Base-by-base conservation (phyloP, 2,329 filamentous ascomycete genomes). In the Fusarium newnesense region DNA sequence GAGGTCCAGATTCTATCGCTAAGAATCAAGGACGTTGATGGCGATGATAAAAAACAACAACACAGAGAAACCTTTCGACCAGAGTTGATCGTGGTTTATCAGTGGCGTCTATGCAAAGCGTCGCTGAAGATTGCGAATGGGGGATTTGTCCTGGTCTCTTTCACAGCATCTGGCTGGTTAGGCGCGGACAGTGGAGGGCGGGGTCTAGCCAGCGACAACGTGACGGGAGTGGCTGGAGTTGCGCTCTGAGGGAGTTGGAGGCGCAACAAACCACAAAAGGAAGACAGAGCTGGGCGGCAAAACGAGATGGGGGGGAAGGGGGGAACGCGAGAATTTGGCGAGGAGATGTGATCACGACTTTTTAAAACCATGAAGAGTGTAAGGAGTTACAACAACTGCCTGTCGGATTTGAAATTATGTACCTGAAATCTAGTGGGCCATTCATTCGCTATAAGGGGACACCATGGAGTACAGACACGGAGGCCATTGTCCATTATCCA, bases 181-280 rank as follows among this genome's bases (percentile, higher is more conserved):
- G 73, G 76, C 76, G 75, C 67, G 67, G 74, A 74, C 69, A 54
- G 73, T 70, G 67, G 64, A 77, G 70, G 75, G 76, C 76, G 76
- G 76, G 76, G 76, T 78, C 73, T 73, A 61, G 60, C 59, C 54
- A 56, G 60, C 64, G 66, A 78, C 76, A 78, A 78, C 76, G 76
- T 77, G 76, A 78, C 70, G 65, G 70, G 76, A 78, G 73, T 78
- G 76, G 76, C 75, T 77, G 72, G 64, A 75, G 69, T 67, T 65
- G 60, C 74, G 70, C 66, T 65, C 42, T 19, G 70, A 64, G 67
- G 42, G 56, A 74, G 59, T 56, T 67, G 60, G 58, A 74, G 61
- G 69, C 72, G 61, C 54, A 69, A 60, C 60, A 54, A 56, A 58
- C 56, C 28, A 56, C 50, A 57, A 44, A 64, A 60, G 46, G 47